Percentiles rank a stretch among this genome's conserved stretches.
phyloP scores from a whole-genome alignment of 1,284 basidiomycete species.

The Ganoderma leucocontextum region DNA sequence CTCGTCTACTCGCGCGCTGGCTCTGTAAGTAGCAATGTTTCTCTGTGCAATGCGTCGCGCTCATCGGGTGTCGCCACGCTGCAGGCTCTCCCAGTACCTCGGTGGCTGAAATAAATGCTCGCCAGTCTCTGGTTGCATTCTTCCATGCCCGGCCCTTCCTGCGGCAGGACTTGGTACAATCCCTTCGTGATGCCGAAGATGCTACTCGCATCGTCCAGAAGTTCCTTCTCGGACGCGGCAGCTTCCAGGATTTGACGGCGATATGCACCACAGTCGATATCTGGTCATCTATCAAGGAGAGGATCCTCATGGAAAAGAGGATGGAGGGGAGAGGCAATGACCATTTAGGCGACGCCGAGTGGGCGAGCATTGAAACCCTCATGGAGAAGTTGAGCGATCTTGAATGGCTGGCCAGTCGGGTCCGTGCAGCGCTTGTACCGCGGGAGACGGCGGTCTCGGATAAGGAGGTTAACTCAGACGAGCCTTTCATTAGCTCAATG shows the following conservation, averaged over 20 bases:
- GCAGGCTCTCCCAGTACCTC: conserved; percentile 89
- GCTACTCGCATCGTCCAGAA: conserved; percentile 82
- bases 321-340: conserved; percentile 55
- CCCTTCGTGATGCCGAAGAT: conserved; percentile 74
- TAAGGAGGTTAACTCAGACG: conserved; percentile 30
- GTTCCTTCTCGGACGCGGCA: conserved; percentile 77
- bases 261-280: conserved; percentile 67
- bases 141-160: conserved; percentile 74
- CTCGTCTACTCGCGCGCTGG: conserved; percentile 79
- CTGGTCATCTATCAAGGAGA: conserved; percentile 61
- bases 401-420: conserved; percentile 62
- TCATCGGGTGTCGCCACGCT: neutral
- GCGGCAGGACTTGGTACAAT: conserved; percentile 69
- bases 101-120: conserved; percentile 72
- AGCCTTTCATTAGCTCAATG: neutral
- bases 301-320: conserved; percentile 62
- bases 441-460: conserved; percentile 27
- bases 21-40: conserved; percentile 61
- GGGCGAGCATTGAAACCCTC: conserved; percentile 64
- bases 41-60: conserved; percentile 5
- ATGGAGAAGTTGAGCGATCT: conserved; percentile 65
- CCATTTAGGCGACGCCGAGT: conserved; percentile 49
- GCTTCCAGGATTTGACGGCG: conserved; percentile 69
- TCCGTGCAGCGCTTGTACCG: conserved; percentile 63
- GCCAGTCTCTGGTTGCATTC: conserved; percentile 84